phyloP scores from a whole-genome alignment of 768 basidiomycete species.

The Collybiopsis luxurians region DNA sequence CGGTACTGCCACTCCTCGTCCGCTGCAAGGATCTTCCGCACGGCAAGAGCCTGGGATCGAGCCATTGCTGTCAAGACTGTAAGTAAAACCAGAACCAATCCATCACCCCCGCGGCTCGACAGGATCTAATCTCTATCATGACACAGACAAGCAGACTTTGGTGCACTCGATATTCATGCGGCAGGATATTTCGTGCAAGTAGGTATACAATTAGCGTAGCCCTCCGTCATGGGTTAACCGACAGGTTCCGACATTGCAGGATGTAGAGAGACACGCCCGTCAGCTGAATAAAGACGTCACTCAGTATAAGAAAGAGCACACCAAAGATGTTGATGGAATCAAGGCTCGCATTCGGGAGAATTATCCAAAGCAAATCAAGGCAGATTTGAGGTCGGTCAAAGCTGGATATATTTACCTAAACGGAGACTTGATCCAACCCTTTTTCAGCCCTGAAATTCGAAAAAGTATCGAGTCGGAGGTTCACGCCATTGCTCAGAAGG shows the following conservation, averaged over 20 bases:
- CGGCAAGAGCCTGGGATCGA: not conserved
- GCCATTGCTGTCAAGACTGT: too few species aligned
- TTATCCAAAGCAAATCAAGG: conserved; percentile 18
- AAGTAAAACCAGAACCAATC: not conserved
- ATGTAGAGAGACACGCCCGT: not conserved
- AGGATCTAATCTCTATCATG: too few species aligned
- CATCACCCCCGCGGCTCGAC: too few species aligned
- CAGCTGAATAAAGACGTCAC: not conserved
- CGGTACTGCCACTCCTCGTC: not conserved
- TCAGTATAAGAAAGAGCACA: conserved; percentile 16
- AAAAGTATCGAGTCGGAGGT: not conserved
- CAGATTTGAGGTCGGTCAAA: conserved; percentile 29
- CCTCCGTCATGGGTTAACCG: too few species aligned
- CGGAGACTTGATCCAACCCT: not conserved
- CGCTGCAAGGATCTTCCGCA: not conserved
- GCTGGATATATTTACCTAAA: not conserved
- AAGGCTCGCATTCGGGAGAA: conserved; percentile 21
- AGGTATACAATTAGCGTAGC: too few species aligned
- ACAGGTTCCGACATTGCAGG: not conserved
- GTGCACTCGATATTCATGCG: too few species aligned
- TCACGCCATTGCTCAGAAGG: conserved; percentile 32
- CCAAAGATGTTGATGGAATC: conserved; percentile 17
- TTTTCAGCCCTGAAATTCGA: not conserved
- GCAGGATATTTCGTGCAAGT: too few species aligned
- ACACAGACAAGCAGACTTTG: too few species aligned